Conservation (phyloP, 768 basidiomycete genomes). For the Hemileccinum rubropunctum region DNA sequence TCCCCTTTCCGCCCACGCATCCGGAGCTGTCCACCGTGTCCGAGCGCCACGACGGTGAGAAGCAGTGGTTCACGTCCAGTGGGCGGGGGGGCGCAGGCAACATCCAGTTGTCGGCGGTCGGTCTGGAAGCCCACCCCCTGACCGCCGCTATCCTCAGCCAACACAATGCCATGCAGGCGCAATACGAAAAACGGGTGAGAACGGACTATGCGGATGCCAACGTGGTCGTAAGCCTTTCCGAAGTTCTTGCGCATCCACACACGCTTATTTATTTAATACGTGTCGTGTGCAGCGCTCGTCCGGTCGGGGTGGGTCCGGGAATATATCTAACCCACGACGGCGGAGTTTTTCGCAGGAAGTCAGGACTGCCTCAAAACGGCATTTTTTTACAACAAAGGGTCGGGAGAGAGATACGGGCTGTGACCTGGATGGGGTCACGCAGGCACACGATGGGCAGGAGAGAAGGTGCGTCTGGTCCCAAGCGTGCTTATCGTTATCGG, state of each 20-base stretch:
- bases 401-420: neutral
- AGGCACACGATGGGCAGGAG: neutral
- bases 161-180: constrained; percentile 10
- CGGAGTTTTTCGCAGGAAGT: constrained; percentile 8
- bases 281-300: constrained; percentile 20
- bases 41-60: neutral
- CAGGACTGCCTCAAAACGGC: neutral
- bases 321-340: constrained; percentile 16
- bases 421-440: neutral
- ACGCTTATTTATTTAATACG: neutral
- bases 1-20: too few relatives aligned
- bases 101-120: constrained; percentile 7
- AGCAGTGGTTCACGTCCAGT: constrained; percentile 16
- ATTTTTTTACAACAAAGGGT: constrained; percentile 16
- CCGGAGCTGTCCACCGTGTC: neutral
- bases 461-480: constrained; percentile 8
- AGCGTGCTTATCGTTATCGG: too few relatives aligned
- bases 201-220: constrained; percentile 14
- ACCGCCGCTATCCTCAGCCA: constrained; percentile 24
- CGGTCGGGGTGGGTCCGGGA: constrained; percentile 27
- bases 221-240: constrained; percentile 11
- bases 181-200: constrained; percentile 18
- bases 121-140: constrained; percentile 17
- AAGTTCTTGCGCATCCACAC: too few relatives aligned
- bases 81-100: constrained; percentile 28